A percentile compares a stretch with the other conserved stretches of the same genome.
phyloP scores from a whole-genome alignment of 179 eudicot species.

The Carnegiea gigantea region DNA sequence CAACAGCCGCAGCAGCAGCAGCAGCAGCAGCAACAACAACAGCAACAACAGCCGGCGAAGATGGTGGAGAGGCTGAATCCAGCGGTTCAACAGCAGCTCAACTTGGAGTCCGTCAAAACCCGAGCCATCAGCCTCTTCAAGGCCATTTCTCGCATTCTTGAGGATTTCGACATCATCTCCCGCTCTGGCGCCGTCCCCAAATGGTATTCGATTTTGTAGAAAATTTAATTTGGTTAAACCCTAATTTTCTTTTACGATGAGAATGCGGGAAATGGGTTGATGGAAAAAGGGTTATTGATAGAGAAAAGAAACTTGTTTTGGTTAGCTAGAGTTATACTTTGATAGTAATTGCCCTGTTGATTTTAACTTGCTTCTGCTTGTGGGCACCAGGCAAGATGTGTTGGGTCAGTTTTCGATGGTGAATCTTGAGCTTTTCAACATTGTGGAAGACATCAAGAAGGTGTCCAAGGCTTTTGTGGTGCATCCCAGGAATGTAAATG shows the following conservation, averaged over 20 bases:
- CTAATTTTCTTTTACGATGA: conserved; percentile 2
- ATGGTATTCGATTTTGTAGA: conserved; percentile 42
- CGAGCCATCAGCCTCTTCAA: conserved; percentile 76
- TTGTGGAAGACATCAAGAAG: conserved; percentile 93
- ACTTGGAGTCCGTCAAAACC: conserved; percentile 79
- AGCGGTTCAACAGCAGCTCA: conserved; percentile 74
- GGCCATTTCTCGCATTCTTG: conserved; percentile 84
- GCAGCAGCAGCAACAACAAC: conserved; percentile 22
- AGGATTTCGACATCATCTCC: conserved; percentile 62
- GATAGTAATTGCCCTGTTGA: not conserved
- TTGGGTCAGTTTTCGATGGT: conserved; percentile 94
- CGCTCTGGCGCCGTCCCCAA: conserved; percentile 76
- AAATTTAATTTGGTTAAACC: conserved; percentile 3
- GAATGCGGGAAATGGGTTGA: not conserved
- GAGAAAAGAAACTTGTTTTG: not conserved
- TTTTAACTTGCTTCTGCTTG: conserved; percentile 19
- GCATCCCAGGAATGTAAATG: conserved; percentile 87
- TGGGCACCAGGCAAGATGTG: conserved; percentile 70
- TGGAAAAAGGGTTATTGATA: not conserved
- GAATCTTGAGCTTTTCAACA: conserved; percentile 83
- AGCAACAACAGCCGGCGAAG: conserved; percentile 26
- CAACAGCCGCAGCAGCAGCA: conserved; percentile 21
- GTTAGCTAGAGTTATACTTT: not conserved
- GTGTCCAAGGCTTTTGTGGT: conserved; percentile 96
- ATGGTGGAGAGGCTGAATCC: conserved; percentile 54